These are phyloP conservation scores for Piper betle DNA, from an alignment of 164 flowering plant species.

Conservation along the genomic window DNA sequence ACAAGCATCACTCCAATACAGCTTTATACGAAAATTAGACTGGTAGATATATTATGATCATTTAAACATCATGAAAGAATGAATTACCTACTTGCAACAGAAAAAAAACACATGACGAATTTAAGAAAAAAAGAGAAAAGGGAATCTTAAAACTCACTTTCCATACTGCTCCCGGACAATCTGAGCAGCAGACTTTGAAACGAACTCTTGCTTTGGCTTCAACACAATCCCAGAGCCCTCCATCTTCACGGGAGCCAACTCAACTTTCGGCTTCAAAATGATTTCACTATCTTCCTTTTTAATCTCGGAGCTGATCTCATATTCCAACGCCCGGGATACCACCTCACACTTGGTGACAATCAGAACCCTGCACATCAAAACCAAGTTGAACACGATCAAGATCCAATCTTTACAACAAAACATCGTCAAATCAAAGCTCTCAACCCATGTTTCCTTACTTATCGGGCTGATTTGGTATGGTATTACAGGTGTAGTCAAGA, in stretches of 20 bases:
- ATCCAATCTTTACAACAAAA: neutral
- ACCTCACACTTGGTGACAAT: slow-evolving; percentile 51
- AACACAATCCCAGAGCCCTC: slow-evolving; percentile 36
- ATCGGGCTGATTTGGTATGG: slow-evolving; percentile 55
- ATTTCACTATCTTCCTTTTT: slow-evolving; percentile 19
- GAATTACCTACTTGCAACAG: neutral
- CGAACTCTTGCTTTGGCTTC: slow-evolving; percentile 71
- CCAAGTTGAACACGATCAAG: neutral
- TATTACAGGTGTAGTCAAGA: slow-evolving; percentile 62
- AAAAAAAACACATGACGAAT: neutral
- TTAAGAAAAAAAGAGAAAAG: no score
- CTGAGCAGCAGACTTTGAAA: slow-evolving; percentile 79
- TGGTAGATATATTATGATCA: no score
- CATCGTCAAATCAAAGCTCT: neutral
- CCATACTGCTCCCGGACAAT: slow-evolving; percentile 62
- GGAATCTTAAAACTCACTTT: slow-evolving; percentile 35
- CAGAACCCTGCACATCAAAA: slow-evolving; percentile 13
- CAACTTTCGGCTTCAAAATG: slow-evolving; percentile 57
- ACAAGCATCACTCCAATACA: no score
- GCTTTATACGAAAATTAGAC: no score
- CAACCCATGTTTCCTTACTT: slow-evolving; percentile 51
- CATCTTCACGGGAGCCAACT: slow-evolving; percentile 23
- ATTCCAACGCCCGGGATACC: slow-evolving; percentile 71
- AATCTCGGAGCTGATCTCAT: slow-evolving; percentile 35
- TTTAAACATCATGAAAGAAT: no score